These are phyloP conservation scores for Caulochytrium protostelioides DNA, from an alignment of 371 early-diverging fungal species.

Conservation along the genomic window DNA sequence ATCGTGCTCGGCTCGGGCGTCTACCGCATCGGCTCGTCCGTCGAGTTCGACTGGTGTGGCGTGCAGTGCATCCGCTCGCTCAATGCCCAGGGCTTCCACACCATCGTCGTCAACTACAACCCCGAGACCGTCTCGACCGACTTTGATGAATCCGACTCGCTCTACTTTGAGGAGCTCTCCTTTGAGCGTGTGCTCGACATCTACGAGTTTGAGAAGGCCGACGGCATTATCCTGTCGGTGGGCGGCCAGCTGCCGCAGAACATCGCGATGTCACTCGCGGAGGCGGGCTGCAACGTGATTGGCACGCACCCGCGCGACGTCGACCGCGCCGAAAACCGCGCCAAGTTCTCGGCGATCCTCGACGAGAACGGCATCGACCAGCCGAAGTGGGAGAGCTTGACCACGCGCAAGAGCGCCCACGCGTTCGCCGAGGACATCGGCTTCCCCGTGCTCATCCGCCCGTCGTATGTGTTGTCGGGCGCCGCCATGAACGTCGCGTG, in stretches of 20 bases:
- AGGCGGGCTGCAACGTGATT: conserved; percentile 42
- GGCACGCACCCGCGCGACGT: conserved; percentile 80
- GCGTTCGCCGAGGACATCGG: conserved; percentile 61
- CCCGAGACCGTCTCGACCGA: conserved; percentile 92
- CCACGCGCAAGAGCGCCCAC: conserved; percentile 50
- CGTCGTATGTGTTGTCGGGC: conserved; percentile 83
- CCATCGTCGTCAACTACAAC: conserved; percentile 91
- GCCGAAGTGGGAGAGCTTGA: conserved; percentile 79
- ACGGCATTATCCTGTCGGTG: conserved; percentile 62
- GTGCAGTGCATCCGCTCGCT: conserved; percentile 61
- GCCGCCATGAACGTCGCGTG: conserved; percentile 90
- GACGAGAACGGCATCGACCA: conserved; percentile 82
- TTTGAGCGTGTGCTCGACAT: conserved; percentile 83
- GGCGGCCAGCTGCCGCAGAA: conserved; percentile 88
- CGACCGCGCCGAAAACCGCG: conserved; percentile 77
- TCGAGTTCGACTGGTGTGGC: conserved; percentile 88
- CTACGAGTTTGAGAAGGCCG: conserved; percentile 55
- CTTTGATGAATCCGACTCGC: conserved; percentile 79
- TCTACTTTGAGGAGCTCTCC: conserved; percentile 80
- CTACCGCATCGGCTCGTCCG: conserved; percentile 79
- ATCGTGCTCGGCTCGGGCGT: conserved; percentile 92
- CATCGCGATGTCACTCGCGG: conserved; percentile 60
- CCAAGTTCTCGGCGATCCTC: conserved; percentile 69
- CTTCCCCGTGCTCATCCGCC: conserved; percentile 80
- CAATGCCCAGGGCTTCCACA: conserved; percentile 49